Percentiles rank a stretch among this genome's conserved stretches.
Evolutionary conservation across 208 protist species (phyloP).

Genomic region (Leishmania amazonensis): DNA sequence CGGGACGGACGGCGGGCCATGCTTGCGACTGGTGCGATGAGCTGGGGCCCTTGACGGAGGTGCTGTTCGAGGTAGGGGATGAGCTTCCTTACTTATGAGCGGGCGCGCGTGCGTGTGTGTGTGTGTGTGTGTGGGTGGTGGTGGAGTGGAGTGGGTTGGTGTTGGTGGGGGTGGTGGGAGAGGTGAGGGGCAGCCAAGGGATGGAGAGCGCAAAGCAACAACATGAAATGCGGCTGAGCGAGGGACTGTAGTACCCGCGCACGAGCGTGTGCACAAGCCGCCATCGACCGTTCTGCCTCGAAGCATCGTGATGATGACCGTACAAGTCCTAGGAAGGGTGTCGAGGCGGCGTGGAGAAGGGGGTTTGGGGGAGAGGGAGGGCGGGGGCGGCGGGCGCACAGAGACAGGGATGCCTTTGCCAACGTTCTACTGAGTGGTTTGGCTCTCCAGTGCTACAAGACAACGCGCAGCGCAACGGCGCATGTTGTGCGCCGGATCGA

Average conservation of each 20-base stretch:
- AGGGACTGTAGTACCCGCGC: no score
- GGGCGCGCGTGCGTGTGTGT: neutral
- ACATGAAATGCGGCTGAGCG: no score
- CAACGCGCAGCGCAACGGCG: neutral
- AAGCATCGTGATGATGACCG: neutral
- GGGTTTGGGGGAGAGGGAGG: neutral
- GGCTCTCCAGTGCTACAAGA: neutral
- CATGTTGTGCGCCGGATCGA: neutral
- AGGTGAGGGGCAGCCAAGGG: neutral
- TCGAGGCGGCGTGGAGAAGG: neutral
- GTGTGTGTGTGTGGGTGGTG: neutral
- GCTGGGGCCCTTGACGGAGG: neutral
- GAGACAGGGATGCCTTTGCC: neutral
- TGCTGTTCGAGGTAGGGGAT: neutral
- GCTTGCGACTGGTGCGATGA: neutral
- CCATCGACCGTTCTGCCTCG: neutral
- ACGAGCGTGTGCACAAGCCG: neutral
- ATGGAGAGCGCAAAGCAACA: neutral
- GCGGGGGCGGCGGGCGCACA: no score
- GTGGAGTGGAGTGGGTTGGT: no score
- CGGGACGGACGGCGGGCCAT: constrained; percentile 80
- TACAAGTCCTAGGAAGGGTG: neutral
- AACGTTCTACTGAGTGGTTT: neutral
- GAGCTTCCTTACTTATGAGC: neutral
- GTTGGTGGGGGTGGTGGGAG: no score